Evolutionary conservation across 2,329 filamentous ascomycete species (phyloP), one percentile per base, ranked within the genome.

Genomic region (Ilyonectria robusta): DNA sequence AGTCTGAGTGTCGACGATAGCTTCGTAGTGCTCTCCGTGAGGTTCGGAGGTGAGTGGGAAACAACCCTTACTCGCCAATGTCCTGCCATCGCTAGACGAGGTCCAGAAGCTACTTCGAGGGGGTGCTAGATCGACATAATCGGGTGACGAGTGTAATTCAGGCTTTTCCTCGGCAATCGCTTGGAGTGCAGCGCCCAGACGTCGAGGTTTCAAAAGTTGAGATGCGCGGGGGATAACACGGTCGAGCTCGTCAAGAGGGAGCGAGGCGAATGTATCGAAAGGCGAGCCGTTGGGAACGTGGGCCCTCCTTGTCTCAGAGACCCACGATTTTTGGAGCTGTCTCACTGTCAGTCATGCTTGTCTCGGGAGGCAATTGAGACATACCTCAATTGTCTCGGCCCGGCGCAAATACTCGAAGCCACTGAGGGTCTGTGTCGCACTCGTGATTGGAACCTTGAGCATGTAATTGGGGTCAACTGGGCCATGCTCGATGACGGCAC

Each of bases 401-500:
- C 66, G 68, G 17, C 70, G 58, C 3, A 71, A 6, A 47, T 65
- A 70, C 29, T 71, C 68, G 15, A 71, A 71, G 11, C 62, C 70
- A 26, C 70, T 71, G 17, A 71, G 46, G 2, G 68, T 65, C 11
- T 64, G 65, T 2, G 26, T 67, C 1, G 66, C 66, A 17, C 65
- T 70, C 6, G 61, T 21, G 1, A 61, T 44, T 1, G 66, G 61
- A 7, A 37, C 58, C 19, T 65, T 70, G 11, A n/a, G 13, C 11
- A 47, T 26, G 23, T 37, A 55, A 15, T 11, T 50, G 3, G 57
- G 37, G 17, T 68, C 65, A 8, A 40, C 37, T 2, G 69, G 69
- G 9, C 68, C 70, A 62, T 72, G 70, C 26, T 72, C 68, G 29
- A 72, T 65, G 6, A 72, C 66, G 7, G 70, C 70, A n/a, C 66